A percentile compares a stretch with the other conserved stretches of the same genome.
Evolutionary conservation across 2,329 filamentous ascomycete genomes (phyloP).

Genomic region (Calonectria naviculata): DNA sequence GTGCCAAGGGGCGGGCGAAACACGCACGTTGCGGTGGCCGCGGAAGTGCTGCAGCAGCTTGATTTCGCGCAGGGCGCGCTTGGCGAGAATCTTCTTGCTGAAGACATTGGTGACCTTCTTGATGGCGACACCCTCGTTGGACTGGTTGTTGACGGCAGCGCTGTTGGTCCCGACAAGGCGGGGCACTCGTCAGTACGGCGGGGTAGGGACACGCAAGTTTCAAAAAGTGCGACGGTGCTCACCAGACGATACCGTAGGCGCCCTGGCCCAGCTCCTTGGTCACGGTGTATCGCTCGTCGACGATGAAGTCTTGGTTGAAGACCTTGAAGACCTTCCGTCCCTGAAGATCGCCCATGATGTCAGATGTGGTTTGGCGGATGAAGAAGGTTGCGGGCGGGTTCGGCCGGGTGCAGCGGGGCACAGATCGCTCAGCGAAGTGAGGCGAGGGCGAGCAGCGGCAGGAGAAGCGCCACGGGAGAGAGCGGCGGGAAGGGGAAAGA

Average conservation of each 20-base stretch:
- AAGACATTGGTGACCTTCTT: constrained; percentile 99
- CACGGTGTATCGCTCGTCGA: constrained; percentile 97
- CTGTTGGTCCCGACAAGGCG: constrained; percentile 58
- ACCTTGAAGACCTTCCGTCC: constrained; percentile 96
- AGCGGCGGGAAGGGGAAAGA: background rate
- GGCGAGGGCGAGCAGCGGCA: constrained; percentile 1
- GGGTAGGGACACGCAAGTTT: constrained; percentile 35
- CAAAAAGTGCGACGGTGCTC: constrained; percentile 44
- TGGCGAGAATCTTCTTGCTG: constrained; percentile 99
- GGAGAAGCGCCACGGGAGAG: background rate
- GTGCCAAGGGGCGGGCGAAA: constrained; percentile 1
- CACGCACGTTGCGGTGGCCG: constrained; percentile 83
- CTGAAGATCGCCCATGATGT: constrained; percentile 54
- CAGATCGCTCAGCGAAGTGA: constrained; percentile 14
- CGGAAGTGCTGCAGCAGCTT: constrained; percentile 99
- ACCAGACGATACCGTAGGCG: constrained; percentile 99
- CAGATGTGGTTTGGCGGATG: constrained; percentile 18
- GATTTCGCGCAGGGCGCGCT: constrained; percentile 97
- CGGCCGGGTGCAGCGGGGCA: constrained; percentile 30
- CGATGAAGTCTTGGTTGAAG: constrained; percentile 99
- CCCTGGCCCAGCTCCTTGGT: constrained; percentile 99
- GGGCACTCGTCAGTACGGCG: constrained; percentile 43
- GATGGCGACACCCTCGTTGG: constrained; percentile 93
- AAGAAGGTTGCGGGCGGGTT: constrained; percentile 15
- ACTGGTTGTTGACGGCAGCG: constrained; percentile 91